Conservation (phyloP, 139 green algal genomes). For the Edaphochlamys debaryana region DNA sequence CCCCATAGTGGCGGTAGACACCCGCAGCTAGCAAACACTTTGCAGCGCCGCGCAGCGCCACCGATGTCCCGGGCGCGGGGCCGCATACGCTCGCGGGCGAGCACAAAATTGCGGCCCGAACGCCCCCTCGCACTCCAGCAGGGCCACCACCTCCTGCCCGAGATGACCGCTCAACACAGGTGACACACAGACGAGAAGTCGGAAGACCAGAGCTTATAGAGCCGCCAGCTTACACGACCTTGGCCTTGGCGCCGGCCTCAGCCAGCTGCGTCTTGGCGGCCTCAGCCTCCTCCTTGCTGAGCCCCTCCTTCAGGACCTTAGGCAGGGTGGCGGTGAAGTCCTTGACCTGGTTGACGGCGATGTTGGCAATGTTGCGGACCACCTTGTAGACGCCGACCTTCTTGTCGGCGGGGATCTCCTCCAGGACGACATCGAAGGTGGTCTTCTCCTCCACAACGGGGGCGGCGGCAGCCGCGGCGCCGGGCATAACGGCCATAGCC, state of each 20-base stretch:
- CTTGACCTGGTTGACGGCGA: slow-evolving; percentile 64
- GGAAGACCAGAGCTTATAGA: too few relatives aligned
- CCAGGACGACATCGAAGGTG: slow-evolving; percentile 71
- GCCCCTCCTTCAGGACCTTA: slow-evolving; percentile 59
- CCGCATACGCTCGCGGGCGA: too few relatives aligned
- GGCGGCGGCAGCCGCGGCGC: slow-evolving; percentile 49
- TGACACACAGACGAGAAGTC: too few relatives aligned
- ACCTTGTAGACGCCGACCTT: slow-evolving; percentile 66
- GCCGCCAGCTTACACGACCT: slow-evolving; percentile 43
- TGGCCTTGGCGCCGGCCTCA: slow-evolving; percentile 55
- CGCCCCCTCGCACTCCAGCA: too few relatives aligned
- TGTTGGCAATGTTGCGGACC: slow-evolving; percentile 58
- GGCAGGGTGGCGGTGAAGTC: slow-evolving; percentile 60
- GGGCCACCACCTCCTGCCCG: too few relatives aligned
- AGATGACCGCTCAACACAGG: too few relatives aligned
- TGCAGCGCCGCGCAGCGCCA: too few relatives aligned
- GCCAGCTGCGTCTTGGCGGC: slow-evolving; percentile 41
- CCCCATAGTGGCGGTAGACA: too few relatives aligned
- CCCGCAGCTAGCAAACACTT: too few relatives aligned
- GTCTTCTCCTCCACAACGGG: slow-evolving; percentile 76
- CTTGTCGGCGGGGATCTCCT: slow-evolving; percentile 71
- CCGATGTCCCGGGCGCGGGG: too few relatives aligned
- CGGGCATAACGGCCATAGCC: slow-evolving; percentile 34
- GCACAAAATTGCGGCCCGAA: too few relatives aligned
- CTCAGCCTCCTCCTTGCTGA: slow-evolving; percentile 60